These are phyloP conservation scores for Zanthoxylum bungeanum DNA, from an alignment of 345 rosid genomes.

Conservation along the genomic window DNA sequence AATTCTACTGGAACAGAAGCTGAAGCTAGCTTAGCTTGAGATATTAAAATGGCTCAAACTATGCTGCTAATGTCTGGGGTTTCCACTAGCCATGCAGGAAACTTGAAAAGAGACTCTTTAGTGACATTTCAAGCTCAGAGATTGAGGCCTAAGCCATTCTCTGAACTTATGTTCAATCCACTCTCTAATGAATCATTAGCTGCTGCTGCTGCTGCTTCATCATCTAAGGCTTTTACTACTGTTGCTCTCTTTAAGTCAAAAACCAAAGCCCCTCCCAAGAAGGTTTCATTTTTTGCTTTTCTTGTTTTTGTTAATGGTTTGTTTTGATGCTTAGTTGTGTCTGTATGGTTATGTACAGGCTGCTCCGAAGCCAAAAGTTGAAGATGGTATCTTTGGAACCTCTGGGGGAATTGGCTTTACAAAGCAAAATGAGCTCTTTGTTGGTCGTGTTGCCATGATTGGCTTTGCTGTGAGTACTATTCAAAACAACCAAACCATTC, in stretches of 20 bases:
- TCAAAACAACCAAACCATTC: neutral
- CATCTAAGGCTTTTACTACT: slow-evolving; percentile 32
- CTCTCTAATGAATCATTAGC: slow-evolving; percentile 11
- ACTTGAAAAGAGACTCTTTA: slow-evolving; percentile 43
- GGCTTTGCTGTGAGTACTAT: slow-evolving; percentile 81
- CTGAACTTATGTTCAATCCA: slow-evolving; percentile 35
- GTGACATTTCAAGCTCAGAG: slow-evolving; percentile 51
- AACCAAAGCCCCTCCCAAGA: slow-evolving; percentile 77
- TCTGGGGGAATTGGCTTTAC: slow-evolving; percentile 98
- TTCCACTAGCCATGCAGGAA: slow-evolving; percentile 39
- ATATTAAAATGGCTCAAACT: slow-evolving; percentile 71
- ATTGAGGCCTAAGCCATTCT: slow-evolving; percentile 40
- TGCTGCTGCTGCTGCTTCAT: slow-evolving; percentile 18
- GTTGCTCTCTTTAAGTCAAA: slow-evolving; percentile 79
- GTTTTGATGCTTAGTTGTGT: neutral
- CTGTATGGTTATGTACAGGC: slow-evolving; percentile 22
- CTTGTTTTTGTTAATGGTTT: neutral
- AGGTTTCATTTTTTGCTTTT: slow-evolving; percentile 28
- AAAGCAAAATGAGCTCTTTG: slow-evolving; percentile 89
- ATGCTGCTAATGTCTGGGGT: slow-evolving; percentile 76
- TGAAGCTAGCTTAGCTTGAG: neutral
- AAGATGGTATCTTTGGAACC: slow-evolving; percentile 91
- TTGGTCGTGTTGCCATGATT: slow-evolving; percentile 98
- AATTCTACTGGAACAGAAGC: neutral
- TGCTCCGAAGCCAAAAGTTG: slow-evolving; percentile 47